A percentile compares a stretch with the other conserved stretches of the same genome.
Evolutionary conservation across 176 grass and related monocot species (phyloP).

Genomic region (Elaeis guineensis): DNA sequence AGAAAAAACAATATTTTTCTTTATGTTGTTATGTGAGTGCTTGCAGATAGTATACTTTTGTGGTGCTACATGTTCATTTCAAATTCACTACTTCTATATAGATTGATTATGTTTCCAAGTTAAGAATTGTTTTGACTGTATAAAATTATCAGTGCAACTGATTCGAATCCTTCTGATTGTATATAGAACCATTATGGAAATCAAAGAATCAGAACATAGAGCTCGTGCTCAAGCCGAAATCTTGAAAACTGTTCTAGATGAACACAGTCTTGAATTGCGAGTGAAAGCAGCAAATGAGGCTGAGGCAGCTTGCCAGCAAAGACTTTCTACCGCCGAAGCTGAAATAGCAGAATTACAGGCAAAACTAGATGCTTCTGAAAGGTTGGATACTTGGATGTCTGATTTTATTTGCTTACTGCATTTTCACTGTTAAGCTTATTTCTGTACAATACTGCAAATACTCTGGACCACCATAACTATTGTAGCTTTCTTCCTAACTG

Average conservation of each 20-base stretch:
- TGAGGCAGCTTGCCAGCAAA: slow-evolving; percentile 85
- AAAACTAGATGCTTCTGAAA: slow-evolving; percentile 74
- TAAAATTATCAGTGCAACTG: too few relatives aligned
- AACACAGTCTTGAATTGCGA: slow-evolving; percentile 82
- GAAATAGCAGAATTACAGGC: slow-evolving; percentile 58
- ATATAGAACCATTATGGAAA: slow-evolving; percentile 60
- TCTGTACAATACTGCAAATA: too few relatives aligned
- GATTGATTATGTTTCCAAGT: too few relatives aligned
- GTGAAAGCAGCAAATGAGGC: slow-evolving; percentile 98
- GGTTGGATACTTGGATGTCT: slow-evolving; percentile 55
- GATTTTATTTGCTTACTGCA: neutral
- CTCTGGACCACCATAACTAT: too few relatives aligned
- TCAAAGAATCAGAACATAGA: slow-evolving; percentile 84
- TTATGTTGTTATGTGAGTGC: too few relatives aligned
- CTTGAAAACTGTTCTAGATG: slow-evolving; percentile 60
- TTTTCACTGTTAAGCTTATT: too few relatives aligned
- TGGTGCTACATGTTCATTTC: too few relatives aligned
- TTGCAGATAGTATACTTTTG: too few relatives aligned
- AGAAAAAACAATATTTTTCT: too few relatives aligned
- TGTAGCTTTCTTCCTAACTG: too few relatives aligned
- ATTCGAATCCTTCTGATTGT: slow-evolving; percentile 5
- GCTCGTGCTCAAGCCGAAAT: slow-evolving; percentile 55
- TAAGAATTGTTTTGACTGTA: too few relatives aligned
- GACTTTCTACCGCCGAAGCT: slow-evolving; percentile 73
- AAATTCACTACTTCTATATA: too few relatives aligned